Base-by-base conservation (phyloP, 2,329 filamentous ascomycete genomes). In the Cladosporium cucumerinum region DNA sequence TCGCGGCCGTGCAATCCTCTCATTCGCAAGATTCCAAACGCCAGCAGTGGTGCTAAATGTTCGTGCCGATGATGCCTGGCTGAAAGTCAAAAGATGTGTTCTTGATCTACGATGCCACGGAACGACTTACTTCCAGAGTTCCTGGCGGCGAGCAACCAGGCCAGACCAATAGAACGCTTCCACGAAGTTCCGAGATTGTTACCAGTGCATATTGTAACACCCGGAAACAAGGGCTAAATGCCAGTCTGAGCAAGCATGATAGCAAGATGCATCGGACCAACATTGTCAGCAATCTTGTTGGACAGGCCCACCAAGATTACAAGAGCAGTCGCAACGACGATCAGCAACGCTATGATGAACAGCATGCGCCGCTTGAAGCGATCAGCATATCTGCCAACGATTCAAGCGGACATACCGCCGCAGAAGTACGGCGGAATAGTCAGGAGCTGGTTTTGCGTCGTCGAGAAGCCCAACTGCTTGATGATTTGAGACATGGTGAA, bases 401-500 rank as follows among this genome's bases (percentile, higher is more conserved):
- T 57, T 36, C 74, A 67, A 18, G 73, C 71, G 18, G 71, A 70
- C 51, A 76, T 69, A 16, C 72, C 74, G 36, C 71, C 75, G 34
- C 70, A 70, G 21, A 75, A 59, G 43, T 72, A 73, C 1, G 71
- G 71, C 25, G 72, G 72, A 3, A 71, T 69, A 48, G 69, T 70
- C n/a, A 73, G 68, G 6, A 71, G 66, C 55, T 73, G 71, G 5
- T 69, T 69, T 11, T 64, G 61, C 1, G 67, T 68, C 14, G 59
- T 66, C 12, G 65, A 55, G 61, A 69, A 73, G 25, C 71, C 71
- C 63, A 73, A 67, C 21, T 62, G 76, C 49, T 72, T 75, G 52
- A 72, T 71, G 60, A 92, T 86, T 0, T 88, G 88, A 0, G 77
- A 78, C 66, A 72, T 66, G 64, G 76, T 72, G 39, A 76, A 69